phyloP scores from a whole-genome alignment of 345 rosid genomes.

The Eucalyptus sideroxylon region DNA sequence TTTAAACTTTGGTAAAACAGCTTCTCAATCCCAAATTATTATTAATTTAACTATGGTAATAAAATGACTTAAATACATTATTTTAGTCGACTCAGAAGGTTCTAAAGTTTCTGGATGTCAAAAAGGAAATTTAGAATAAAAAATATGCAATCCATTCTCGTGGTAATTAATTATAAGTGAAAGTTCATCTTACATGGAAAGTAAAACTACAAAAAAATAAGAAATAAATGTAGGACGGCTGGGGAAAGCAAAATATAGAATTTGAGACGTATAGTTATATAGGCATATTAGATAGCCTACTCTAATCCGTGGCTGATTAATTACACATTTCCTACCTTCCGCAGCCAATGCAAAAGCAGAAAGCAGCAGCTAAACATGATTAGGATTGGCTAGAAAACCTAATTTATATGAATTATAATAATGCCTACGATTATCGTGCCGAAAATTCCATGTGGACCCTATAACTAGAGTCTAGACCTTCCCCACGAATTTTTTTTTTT shows the following conservation, averaged over 20 bases:
- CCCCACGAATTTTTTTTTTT: neutral
- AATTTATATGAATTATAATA: neutral
- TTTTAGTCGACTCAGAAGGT: neutral
- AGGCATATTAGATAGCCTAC: neutral
- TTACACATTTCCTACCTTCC: neutral
- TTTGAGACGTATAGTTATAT: neutral
- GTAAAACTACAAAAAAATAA: neutral
- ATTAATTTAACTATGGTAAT: neutral
- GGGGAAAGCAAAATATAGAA: neutral
- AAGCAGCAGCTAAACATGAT: neutral
- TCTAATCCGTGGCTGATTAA: neutral
- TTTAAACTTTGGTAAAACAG: neutral
- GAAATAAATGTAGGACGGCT: neutral
- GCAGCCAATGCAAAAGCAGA: neutral
- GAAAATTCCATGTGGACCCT: neutral
- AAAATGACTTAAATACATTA: neutral
- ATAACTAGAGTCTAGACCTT: neutral
- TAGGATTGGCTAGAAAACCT: neutral
- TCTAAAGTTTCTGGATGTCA: neutral
- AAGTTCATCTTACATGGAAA: neutral
- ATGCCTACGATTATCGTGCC: neutral
- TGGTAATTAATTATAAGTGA: neutral
- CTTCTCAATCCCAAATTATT: neutral
- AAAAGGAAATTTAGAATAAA: neutral
- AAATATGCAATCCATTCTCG: neutral